Conservation (phyloP, 805 yeast genomes). For the Dipodascus albidus region DNA sequence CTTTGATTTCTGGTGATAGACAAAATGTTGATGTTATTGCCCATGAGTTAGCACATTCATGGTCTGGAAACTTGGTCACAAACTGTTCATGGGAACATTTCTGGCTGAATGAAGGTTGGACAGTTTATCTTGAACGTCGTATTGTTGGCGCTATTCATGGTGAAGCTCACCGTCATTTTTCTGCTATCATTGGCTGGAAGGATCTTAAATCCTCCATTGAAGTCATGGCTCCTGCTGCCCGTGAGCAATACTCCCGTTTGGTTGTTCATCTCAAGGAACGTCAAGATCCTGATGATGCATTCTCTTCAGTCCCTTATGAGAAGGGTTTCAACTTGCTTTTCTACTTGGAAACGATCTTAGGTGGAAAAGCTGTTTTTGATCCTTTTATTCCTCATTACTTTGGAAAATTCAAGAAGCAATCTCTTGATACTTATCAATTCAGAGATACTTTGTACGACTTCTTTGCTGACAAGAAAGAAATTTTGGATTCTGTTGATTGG, state of each 20-base stretch:
- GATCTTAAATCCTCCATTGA: slow-evolving; percentile 58
- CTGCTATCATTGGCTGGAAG: slow-evolving; percentile 82
- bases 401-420: slow-evolving; percentile 50
- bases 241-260: slow-evolving; percentile 39
- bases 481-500: slow-evolving; percentile 74
- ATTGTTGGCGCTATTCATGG: slow-evolving; percentile 73
- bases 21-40: slow-evolving; percentile 84
- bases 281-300: slow-evolving; percentile 82
- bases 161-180: slow-evolving; percentile 64
- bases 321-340: slow-evolving; percentile 76
- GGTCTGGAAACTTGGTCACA: slow-evolving; percentile 88
- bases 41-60: slow-evolving; percentile 86
- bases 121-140: slow-evolving; percentile 81
- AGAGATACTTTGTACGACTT: slow-evolving; percentile 63
- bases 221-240: slow-evolving; percentile 45
- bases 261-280: slow-evolving; percentile 50
- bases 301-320: slow-evolving; percentile 81
- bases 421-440: slow-evolving; percentile 76
- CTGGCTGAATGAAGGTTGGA: slow-evolving; percentile 96
- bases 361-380: slow-evolving; percentile 57
- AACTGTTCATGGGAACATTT: slow-evolving; percentile 89
- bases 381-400: slow-evolving; percentile 75
- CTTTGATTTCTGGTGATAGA: slow-evolving; percentile 73
- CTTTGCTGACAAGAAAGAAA: slow-evolving; percentile 30
- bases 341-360: slow-evolving; percentile 57